phyloP scores from a whole-genome alignment of 2,329 filamentous ascomycete genomes.

The Magnaporthiopsis incrustans region DNA sequence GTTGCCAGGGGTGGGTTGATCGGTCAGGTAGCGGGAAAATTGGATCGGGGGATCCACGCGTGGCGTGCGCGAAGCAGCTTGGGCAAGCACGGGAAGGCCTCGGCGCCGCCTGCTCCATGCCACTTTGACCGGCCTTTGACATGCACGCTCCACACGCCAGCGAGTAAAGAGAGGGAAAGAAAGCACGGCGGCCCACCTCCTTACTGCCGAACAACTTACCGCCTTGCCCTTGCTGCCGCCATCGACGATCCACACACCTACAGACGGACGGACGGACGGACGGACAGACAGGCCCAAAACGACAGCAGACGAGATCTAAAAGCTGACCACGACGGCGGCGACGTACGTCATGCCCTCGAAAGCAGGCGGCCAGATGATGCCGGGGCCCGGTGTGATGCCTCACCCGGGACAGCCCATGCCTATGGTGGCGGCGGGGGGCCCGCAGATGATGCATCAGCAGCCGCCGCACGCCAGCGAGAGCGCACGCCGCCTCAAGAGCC shows the following conservation, averaged over 20 bases:
- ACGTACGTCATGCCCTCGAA: conserved; percentile 1
- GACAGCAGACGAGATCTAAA: background rate
- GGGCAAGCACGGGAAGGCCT: background rate
- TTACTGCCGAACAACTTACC: background rate
- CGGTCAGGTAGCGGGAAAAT: background rate
- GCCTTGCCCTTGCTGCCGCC: background rate
- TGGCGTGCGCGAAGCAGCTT: background rate
- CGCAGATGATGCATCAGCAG: conserved; percentile 37
- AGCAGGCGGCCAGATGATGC: conserved; percentile 4
- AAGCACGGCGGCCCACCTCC: no score
- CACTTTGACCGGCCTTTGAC: background rate
- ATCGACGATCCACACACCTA: background rate
- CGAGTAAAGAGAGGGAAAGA: background rate
- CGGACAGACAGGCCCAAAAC: background rate
- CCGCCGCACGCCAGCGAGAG: conserved; percentile 48
- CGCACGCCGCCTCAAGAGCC: conserved; percentile 65
- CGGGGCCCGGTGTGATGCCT: background rate
- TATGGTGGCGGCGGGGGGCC: conserved; percentile 19
- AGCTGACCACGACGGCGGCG: conserved; percentile 3
- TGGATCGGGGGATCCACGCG: background rate
- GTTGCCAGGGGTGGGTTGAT: background rate
- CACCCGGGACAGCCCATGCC: background rate
- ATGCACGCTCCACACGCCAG: background rate
- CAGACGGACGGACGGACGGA: background rate
- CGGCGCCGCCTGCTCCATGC: background rate